phyloP scores from a whole-genome alignment of 257 asterid species.

The Salvia rosmarinus region DNA sequence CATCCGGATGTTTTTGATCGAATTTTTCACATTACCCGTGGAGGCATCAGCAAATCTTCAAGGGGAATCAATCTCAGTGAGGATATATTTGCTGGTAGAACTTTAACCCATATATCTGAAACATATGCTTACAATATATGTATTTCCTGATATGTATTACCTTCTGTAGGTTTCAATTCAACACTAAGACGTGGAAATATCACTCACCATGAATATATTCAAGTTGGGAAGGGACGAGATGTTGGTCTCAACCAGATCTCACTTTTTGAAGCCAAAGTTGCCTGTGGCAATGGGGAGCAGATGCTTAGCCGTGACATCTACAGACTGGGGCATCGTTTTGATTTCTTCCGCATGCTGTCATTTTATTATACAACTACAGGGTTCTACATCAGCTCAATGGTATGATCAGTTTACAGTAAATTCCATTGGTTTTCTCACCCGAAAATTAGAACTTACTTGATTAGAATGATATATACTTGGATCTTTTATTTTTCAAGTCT shows the following conservation, averaged over 20 bases:
- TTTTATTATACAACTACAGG: constrained; percentile 84
- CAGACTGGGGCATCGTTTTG: constrained; percentile 96
- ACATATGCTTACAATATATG: not conserved
- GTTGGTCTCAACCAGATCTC: constrained; percentile 97
- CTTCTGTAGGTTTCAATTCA: constrained; percentile 78
- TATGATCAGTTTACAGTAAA: constrained; percentile 19
- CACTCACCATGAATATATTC: constrained; percentile 94
- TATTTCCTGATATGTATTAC: constrained; percentile 28
- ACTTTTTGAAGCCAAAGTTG: constrained; percentile 95
- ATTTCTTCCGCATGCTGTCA: constrained; percentile 96
- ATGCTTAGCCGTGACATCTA: constrained; percentile 89
- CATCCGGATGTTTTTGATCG: constrained; percentile 98
- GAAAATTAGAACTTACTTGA: not conserved
- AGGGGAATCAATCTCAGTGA: constrained; percentile 94
- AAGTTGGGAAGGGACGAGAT: constrained; percentile 96
- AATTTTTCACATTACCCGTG: constrained; percentile 94
- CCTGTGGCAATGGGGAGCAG: constrained; percentile 98
- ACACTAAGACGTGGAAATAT: constrained; percentile 86
- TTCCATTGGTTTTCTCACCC: not conserved
- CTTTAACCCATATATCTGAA: constrained; percentile 27
- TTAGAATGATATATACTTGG: not conserved
- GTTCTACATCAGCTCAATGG: constrained; percentile 92
- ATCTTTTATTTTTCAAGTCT: constrained; percentile 7
- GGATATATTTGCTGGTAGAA: constrained; percentile 97
- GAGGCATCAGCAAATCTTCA: constrained; percentile 97